Evolutionary conservation across 352 stramenopile genomes (phyloP).

Genomic region (Phytophthora palmivora): DNA sequence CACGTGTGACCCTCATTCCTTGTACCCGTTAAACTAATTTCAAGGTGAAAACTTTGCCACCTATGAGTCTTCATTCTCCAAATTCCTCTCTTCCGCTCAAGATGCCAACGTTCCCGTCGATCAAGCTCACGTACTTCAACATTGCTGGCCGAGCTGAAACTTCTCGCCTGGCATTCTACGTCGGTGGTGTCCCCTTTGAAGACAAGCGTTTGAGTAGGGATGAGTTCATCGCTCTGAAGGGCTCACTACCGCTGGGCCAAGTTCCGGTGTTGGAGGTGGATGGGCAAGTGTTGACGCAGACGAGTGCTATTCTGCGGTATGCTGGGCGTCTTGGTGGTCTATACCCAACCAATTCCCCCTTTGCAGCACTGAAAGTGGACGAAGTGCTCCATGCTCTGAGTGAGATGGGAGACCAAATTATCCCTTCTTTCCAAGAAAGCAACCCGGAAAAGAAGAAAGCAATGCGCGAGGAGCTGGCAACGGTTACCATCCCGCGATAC

Average conservation of each 20-base stretch:
- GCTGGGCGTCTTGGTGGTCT: conserved; percentile 63
- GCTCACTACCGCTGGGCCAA: conserved; percentile 52
- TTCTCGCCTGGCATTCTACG: conserved; percentile 56
- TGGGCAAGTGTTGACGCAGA: conserved; percentile 61
- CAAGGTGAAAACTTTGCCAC: no score
- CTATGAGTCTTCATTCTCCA: conserved; percentile 8
- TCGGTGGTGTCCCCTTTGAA: conserved; percentile 64
- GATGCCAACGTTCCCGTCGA: conserved; percentile 41
- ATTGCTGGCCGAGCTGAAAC: conserved; percentile 45
- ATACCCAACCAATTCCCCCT: conserved; percentile 49
- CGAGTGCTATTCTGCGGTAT: conserved; percentile 71
- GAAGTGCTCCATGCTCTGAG: conserved; percentile 52
- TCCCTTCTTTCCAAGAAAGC: conserved; percentile 33
- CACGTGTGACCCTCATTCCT: no score
- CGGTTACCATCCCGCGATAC: conserved; percentile 36
- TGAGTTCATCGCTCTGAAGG: conserved; percentile 49
- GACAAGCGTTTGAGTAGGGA: conserved; percentile 51
- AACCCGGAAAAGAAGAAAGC: conserved; percentile 49
- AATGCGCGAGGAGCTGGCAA: conserved; percentile 39
- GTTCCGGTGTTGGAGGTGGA: conserved; percentile 63
- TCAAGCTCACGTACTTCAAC: conserved; percentile 75
- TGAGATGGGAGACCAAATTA: conserved; percentile 46
- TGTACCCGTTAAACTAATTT: no score
- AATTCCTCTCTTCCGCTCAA: conserved; percentile 8
- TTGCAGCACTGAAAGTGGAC: conserved; percentile 60